A percentile compares a stretch with the other conserved stretches of the same genome.
phyloP scores from a whole-genome alignment of 108 stramenopile genomes.

The Cylindrotheca closterium region DNA sequence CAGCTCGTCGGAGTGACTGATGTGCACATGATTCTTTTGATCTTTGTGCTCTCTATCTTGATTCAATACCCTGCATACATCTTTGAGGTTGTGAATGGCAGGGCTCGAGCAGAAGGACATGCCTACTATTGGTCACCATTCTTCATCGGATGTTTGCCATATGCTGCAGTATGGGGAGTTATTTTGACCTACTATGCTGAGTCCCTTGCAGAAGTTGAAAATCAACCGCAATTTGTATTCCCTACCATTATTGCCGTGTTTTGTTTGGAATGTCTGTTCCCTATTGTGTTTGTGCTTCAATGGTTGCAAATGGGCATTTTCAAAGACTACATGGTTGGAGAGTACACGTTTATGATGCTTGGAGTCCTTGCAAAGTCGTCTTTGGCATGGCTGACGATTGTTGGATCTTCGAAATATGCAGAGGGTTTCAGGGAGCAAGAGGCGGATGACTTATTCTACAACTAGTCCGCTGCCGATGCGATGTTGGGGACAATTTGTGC shows the following conservation, averaged over 20 bases:
- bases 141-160: slow-evolving; percentile 12
- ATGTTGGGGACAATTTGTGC: too few relatives aligned
- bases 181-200: slow-evolving; percentile 19
- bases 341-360: slow-evolving; percentile 17
- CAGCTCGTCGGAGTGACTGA: slow-evolving; percentile 36
- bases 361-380: slow-evolving; percentile 20
- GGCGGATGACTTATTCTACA: too few relatives aligned
- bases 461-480: too few relatives aligned
- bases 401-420: neutral
- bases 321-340: slow-evolving; percentile 21
- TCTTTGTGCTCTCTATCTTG: slow-evolving; percentile 12
- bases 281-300: slow-evolving; percentile 17
- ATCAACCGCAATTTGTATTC: slow-evolving; percentile 13
- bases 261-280: slow-evolving; percentile 17
- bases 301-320: slow-evolving; percentile 13
- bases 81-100: slow-evolving; percentile 28
- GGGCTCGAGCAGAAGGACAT: slow-evolving; percentile 23
- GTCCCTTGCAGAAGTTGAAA: neutral
- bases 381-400: slow-evolving; percentile 26
- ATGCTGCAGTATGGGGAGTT: slow-evolving; percentile 17
- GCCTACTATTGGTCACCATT: slow-evolving; percentile 22
- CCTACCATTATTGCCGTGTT: slow-evolving; percentile 17
- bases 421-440: too few relatives aligned
- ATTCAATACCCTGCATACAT: slow-evolving; percentile 13
- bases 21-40: slow-evolving; percentile 22